Evolutionary conservation across 1,284 basidiomycete species (phyloP), one percentile per base, ranked within the genome.

Genomic region (Rhodofomes roseus): DNA sequence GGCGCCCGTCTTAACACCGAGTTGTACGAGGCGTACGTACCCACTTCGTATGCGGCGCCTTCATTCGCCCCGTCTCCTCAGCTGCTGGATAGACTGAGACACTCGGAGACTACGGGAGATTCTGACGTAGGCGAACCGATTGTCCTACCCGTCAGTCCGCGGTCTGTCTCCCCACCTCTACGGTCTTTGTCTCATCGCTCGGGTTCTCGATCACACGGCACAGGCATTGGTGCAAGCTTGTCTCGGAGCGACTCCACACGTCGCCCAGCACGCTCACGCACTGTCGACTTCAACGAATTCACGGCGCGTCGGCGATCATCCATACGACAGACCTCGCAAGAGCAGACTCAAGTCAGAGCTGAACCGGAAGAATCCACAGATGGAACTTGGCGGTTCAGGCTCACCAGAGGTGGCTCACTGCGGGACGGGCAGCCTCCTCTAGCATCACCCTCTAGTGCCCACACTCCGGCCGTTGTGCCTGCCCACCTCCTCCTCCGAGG

Each of bases 211-310:
- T 59, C 73, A 41, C 66, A 71, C 25, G 63, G 68, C 53, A 58
- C 72, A 48, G 54, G 69, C 27, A 62, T 66, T 31, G 27, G 57
- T 67, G 14, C 60, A 14, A 54, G 65, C 0, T 66, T 83, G 37
- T 70, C 76, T 9, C 78, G 83, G 34, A 80, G 79, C 60, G 66
- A 79, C 1, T 79, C 82, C 18, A 74, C 85, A 31, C 83, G 83
- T 29, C 82, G 82, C 23, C 74, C 78, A 1, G 65, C 70, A 27
- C 81, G 82, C 34, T 79, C 81, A 6, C 75, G 86, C 37, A 77
- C 79, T 7, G 75, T 81, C 4, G 89, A 90, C 64, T 88, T 89
- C 69, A 83, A 78, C 66, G 87, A 89, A 34, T 89, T 86, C 61
- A 84, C 87, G 0, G 70, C 79, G 18, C 82, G 83, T n/a, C 82